These are phyloP conservation scores for Rosa chinensis DNA, from an alignment of 306 rosid genomes.

Conservation along the genomic window DNA sequence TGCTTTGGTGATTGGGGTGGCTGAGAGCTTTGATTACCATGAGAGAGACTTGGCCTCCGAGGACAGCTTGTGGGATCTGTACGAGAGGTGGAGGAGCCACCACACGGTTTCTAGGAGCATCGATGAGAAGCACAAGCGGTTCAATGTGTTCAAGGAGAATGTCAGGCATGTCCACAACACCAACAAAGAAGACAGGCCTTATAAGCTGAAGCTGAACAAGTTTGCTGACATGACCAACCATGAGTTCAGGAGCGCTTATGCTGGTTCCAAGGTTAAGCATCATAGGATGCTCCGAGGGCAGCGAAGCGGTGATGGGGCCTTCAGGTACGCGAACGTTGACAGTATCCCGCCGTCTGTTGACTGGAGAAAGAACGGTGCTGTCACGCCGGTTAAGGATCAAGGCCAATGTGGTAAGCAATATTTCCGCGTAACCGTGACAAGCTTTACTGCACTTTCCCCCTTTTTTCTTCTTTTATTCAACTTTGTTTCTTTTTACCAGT, in stretches of 20 bases:
- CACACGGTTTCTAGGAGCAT: conserved; percentile 43
- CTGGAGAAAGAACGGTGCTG: conserved; percentile 58
- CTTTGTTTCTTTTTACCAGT: too few relatives aligned
- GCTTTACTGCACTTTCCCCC: neutral
- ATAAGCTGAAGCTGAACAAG: conserved; percentile 54
- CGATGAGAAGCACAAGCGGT: conserved; percentile 44
- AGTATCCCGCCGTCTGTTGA: conserved; percentile 42
- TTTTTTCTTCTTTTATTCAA: neutral
- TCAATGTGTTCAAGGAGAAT: conserved; percentile 54
- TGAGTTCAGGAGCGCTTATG: conserved; percentile 41
- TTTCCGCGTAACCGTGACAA: neutral
- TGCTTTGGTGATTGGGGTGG: conserved; percentile 36
- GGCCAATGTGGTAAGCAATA: conserved; percentile 43
- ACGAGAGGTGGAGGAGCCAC: conserved; percentile 53
- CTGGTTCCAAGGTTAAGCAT: conserved; percentile 44
- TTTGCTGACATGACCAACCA: conserved; percentile 56
- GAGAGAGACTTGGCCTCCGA: conserved; percentile 50
- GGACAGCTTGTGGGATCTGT: conserved; percentile 47
- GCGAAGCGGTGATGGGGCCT: neutral
- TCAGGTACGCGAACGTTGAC: conserved; percentile 30
- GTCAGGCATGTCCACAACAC: conserved; percentile 43
- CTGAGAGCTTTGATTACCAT: conserved; percentile 45
- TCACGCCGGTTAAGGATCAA: conserved; percentile 47
- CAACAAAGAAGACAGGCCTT: conserved; percentile 49
- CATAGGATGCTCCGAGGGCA: conserved; percentile 34